Conservation (phyloP, 345 rosid species). For the Eucalyptus camaldulensis region DNA sequence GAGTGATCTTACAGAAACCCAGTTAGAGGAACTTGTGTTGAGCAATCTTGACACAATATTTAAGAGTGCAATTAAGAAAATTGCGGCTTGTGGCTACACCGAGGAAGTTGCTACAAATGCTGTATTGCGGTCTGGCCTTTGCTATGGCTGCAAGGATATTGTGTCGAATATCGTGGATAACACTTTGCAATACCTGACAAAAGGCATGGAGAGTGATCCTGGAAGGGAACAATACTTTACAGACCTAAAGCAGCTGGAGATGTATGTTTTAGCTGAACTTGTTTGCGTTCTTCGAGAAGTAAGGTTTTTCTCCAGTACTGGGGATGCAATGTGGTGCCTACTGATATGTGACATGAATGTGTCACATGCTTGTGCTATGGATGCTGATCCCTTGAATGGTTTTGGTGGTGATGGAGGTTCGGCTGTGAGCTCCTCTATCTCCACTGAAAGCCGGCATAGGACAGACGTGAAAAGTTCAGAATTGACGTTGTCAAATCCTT, state of each 20-base stretch:
- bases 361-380: conserved; percentile 86
- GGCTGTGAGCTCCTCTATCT: conserved; percentile 9
- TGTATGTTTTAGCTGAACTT: conserved; percentile 74
- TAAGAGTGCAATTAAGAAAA: conserved; percentile 53
- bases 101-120: conserved; percentile 57
- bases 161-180: conserved; percentile 66
- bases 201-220: conserved; percentile 37
- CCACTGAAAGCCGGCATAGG: not conserved
- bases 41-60: conserved; percentile 53
- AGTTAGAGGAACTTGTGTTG: conserved; percentile 64
- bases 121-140: conserved; percentile 55
- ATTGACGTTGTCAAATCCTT: conserved; percentile 26
- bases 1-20: conserved; percentile 70
- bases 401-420: conserved; percentile 23
- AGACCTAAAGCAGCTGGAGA: conserved; percentile 66
- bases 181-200: conserved; percentile 49
- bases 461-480: conserved; percentile 32
- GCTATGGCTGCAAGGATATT: conserved; percentile 52
- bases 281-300: conserved; percentile 80
- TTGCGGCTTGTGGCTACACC: conserved; percentile 33
- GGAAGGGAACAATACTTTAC: conserved; percentile 36
- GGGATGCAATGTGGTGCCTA: conserved; percentile 98
- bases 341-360: conserved; percentile 94
- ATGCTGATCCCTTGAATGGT: conserved; percentile 43
- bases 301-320: conserved; percentile 74